phyloP scores from a whole-genome alignment of 805 yeast genomes.

The Saccharomycopsis microspora region DNA sequence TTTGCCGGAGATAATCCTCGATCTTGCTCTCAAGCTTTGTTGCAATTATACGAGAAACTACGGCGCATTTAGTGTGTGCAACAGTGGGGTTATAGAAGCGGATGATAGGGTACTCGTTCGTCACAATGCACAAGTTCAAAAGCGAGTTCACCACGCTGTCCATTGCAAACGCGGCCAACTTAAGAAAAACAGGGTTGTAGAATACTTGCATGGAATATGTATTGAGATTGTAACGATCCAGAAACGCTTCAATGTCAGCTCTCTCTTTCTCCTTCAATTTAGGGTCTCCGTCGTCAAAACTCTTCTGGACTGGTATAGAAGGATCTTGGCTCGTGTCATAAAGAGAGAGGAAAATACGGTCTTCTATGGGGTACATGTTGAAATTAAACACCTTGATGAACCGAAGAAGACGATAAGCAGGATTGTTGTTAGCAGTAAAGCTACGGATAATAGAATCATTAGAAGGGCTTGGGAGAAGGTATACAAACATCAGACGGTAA shows the following conservation, averaged over 20 bases:
- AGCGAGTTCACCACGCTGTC: slow-evolving; percentile 50
- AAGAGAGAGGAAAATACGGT: slow-evolving; percentile 54
- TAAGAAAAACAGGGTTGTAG: slow-evolving; percentile 54
- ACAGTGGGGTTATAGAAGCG: slow-evolving; percentile 56
- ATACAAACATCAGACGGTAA: slow-evolving; percentile 62
- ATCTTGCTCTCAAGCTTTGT: slow-evolving; percentile 54
- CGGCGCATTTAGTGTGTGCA: slow-evolving; percentile 39
- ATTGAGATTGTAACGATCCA: slow-evolving; percentile 18
- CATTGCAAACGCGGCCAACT: slow-evolving; percentile 48
- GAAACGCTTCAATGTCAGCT: slow-evolving; percentile 1
- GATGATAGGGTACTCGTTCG: slow-evolving; percentile 84
- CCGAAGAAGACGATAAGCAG: slow-evolving; percentile 20
- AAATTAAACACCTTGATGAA: slow-evolving; percentile 32
- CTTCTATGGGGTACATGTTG: slow-evolving; percentile 54
- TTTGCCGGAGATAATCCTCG: slow-evolving; percentile 62
- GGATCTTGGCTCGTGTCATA: slow-evolving; percentile 22
- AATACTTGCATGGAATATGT: slow-evolving; percentile 54
- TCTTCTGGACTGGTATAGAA: slow-evolving; percentile 9
- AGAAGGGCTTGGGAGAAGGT: slow-evolving; percentile 54
- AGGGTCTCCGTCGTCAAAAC: slow-evolving; percentile 8
- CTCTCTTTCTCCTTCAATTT: slow-evolving; percentile 7
- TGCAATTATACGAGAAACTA: slow-evolving; percentile 63
- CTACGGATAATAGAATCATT: slow-evolving; percentile 16
- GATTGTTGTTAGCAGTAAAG: slow-evolving; percentile 14
- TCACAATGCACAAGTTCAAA: slow-evolving; percentile 59